A percentile compares a stretch with the other conserved stretches of the same genome.
Conservation (phyloP, 768 basidiomycete species). For the Rhodotorula paludigena region DNA sequence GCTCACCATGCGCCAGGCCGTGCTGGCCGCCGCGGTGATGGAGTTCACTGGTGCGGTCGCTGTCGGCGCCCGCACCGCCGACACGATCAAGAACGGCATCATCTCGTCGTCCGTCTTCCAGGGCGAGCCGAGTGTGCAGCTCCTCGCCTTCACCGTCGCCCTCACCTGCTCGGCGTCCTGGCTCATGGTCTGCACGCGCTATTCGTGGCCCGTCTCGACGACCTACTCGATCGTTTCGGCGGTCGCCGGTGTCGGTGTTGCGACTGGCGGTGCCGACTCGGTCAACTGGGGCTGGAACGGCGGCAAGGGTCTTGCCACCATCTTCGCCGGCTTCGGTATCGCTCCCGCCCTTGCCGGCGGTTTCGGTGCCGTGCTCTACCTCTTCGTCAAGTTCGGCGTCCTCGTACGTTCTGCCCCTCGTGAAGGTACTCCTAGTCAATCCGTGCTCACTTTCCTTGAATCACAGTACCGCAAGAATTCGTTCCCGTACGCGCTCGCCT, state of each 20-base stretch:
- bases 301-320: conserved; percentile 46
- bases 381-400: conserved; percentile 47
- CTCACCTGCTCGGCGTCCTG: conserved; percentile 44
- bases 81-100: conserved; percentile 53
- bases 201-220: conserved; percentile 50
- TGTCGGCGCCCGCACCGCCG: conserved; percentile 47
- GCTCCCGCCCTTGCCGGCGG: conserved; percentile 47
- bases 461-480: conserved; percentile 43
- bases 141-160: conserved; percentile 51
- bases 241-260: conserved; percentile 51
- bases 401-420: conserved; percentile 25
- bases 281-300: conserved; percentile 53
- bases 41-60: conserved; percentile 44
- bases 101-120: conserved; percentile 46
- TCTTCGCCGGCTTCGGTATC: conserved; percentile 45
- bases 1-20: conserved; percentile 49
- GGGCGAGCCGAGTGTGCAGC: conserved; percentile 48
- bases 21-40: conserved; percentile 44
- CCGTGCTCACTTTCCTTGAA: too few relatives aligned
- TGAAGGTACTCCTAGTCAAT: too few relatives aligned
- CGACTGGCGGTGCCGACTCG: conserved; percentile 46
- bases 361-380: conserved; percentile 47
- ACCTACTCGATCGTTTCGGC: conserved; percentile 50
- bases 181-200: conserved; percentile 48
- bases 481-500: conserved; percentile 44